Evolutionary conservation across 2,329 filamentous ascomycete species (phyloP).

Genomic region (Colletotrichum camelliae): DNA sequence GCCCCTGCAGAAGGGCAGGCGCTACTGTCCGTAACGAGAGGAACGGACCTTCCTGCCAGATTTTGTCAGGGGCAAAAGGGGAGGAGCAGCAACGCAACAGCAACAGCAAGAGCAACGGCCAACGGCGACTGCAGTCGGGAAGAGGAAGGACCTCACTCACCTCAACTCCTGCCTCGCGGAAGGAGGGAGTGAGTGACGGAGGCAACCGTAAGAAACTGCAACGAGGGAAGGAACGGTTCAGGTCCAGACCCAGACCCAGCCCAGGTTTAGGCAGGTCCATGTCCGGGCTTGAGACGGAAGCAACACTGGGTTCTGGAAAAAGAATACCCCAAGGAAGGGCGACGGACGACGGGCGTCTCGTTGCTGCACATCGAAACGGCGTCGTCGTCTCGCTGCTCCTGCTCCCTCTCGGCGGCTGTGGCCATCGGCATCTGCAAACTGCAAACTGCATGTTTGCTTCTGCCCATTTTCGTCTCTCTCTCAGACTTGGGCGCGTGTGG

Average conservation of each 20-base stretch:
- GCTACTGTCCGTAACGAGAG: not conserved
- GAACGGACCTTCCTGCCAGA: not conserved
- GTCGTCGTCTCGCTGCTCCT: not conserved
- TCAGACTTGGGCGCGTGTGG: not conserved
- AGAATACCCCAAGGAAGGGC: not conserved
- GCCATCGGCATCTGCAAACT: not conserved
- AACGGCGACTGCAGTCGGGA: too few species aligned
- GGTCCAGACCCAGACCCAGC: not conserved
- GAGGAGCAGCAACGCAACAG: not conserved
- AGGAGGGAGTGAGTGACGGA: not conserved
- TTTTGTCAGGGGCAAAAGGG: not conserved
- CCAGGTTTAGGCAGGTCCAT: not conserved
- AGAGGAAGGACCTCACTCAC: not conserved
- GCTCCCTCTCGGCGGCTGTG: not conserved
- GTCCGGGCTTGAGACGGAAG: not conserved
- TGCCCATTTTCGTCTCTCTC: not conserved
- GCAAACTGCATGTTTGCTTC: not conserved
- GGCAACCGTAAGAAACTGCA: not conserved
- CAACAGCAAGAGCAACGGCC: not conserved
- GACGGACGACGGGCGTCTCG: not conserved
- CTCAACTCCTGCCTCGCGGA: not conserved
- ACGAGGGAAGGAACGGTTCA: not conserved
- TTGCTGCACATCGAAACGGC: not conserved
- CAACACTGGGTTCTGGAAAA: not conserved
- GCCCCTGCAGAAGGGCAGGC: not conserved